These are phyloP conservation scores for Pseudonitzschia pungens DNA, from an alignment of 108 stramenopile genomes.

Conservation along the genomic window DNA sequence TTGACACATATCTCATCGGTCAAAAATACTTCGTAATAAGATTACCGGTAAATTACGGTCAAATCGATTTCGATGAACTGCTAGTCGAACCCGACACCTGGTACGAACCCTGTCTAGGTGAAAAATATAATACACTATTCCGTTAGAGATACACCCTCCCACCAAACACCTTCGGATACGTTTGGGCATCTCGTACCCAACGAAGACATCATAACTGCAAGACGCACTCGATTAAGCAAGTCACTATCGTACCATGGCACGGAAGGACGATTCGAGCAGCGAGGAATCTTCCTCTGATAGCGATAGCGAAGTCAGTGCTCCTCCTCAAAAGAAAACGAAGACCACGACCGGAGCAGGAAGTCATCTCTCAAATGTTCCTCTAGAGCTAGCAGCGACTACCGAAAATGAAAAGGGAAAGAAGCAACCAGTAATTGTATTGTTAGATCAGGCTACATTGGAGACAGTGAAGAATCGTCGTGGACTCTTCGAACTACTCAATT, in stretches of 20 bases:
- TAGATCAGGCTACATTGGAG: conserved; percentile 95
- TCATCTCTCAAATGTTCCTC: conserved; percentile 39
- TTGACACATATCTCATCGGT: too few species aligned
- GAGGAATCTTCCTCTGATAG: conserved; percentile 10
- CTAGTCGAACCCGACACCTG: too few species aligned
- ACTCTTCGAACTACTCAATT: conserved; percentile 94
- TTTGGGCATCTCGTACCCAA: too few species aligned
- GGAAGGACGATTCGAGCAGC: background rate
- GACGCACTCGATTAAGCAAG: background rate
- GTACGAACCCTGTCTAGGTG: too few species aligned
- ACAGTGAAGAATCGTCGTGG: conserved; percentile 96
- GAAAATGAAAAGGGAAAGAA: conserved; percentile 32
- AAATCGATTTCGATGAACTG: too few species aligned
- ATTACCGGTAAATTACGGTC: too few species aligned
- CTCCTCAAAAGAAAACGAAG: conserved; percentile 19
- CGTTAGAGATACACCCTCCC: too few species aligned
- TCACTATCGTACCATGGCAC: background rate
- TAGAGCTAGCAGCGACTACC: conserved; percentile 56
- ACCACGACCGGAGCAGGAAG: conserved; percentile 14
- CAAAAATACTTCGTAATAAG: too few species aligned
- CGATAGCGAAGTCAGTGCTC: background rate
- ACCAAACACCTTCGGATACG: too few species aligned
- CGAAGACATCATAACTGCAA: background rate
- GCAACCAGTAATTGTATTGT: conserved; percentile 71
- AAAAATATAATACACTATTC: too few species aligned